phyloP scores from a whole-genome alignment of 2,329 filamentous ascomycete species.

The Chaetoscypha palmicola region DNA sequence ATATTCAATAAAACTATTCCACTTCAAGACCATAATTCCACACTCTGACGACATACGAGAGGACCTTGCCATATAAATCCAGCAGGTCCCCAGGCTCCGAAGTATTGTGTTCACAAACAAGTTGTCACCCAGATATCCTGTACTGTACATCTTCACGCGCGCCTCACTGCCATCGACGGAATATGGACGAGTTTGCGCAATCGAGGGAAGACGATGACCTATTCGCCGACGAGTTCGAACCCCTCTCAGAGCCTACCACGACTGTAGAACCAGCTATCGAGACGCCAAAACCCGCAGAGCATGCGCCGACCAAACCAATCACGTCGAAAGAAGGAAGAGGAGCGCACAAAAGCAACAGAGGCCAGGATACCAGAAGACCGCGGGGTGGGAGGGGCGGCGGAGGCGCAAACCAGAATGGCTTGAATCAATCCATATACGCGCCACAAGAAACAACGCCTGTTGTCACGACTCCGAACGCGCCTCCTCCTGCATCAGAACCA shows the following conservation, averaged over 20 bases:
- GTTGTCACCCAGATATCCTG: no score
- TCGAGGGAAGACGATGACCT: slow-evolving; percentile 30
- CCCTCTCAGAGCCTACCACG: slow-evolving; percentile 17
- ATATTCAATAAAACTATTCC: no score
- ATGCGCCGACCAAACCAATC: no score
- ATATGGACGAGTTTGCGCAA: slow-evolving; percentile 32
- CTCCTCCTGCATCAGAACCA: not conserved
- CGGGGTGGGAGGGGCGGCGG: slow-evolving; percentile 14
- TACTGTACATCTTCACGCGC: no score
- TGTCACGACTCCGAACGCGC: slow-evolving; percentile 1
- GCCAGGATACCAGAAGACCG: slow-evolving; percentile 7
- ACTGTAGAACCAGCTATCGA: no score
- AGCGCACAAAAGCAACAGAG: slow-evolving; percentile 7
- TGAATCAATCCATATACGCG: slow-evolving; percentile 22
- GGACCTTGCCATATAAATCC: no score
- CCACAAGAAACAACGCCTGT: slow-evolving; percentile 11
- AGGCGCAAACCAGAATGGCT: slow-evolving; percentile 14
- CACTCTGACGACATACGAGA: no score
- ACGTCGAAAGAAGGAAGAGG: slow-evolving; percentile 4
- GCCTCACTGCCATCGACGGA: no score
- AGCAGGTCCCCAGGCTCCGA: no score
- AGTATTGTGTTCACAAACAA: no score
- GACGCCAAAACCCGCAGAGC: no score
- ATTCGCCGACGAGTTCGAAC: slow-evolving; percentile 32
- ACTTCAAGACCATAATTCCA: no score